Evolutionary conservation across 805 yeast genomes (phyloP), one percentile per base, ranked within the genome.

Genomic region (Metschnikowia corniflorae): DNA sequence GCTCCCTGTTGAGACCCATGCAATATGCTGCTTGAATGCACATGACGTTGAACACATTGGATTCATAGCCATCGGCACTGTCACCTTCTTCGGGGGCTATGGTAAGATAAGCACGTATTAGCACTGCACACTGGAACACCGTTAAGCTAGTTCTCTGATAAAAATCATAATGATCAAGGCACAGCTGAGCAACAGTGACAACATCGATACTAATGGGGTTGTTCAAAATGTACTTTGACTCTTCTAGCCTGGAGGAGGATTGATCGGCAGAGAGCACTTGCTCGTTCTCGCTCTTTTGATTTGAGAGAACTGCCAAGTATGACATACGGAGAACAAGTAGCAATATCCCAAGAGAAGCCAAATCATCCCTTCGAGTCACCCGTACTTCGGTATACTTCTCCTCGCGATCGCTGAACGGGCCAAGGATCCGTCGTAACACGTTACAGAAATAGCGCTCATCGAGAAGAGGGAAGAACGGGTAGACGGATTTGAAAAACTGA

Each of bases 241-340:
- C 60, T 31, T 47, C 38, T 16, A 35, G 20, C 15, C 21, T 18
- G n/a, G 38, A 26, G 7, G 37, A 26, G 12, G 39, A 27, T 4
- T 31, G 26, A 18, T 21, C 17, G 7, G 7, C 25, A 3, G 35
- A 30, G 3, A 31, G 5, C 16, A 31, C 35, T 8, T 37, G 15
- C 18, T 48, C 50, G 28, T 53, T 51, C 6, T 41, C 47, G 12
- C 24, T 20, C 12, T 24, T 34, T 10, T 36, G 40, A 35, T 48
- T 49, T 18, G 52, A 42, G 14, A 51, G 37, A 29, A 77, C 53
- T 0, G 82, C 73, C 23, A 75, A 57, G 75, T 82, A 78, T 16
- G 78, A 65, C 17, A 79, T 50, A 39, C 84, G 63, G 26, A 79
- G 50, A 14, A 77, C 63, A 14, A 78, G 65, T 14, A 78, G 58